Base-by-base conservation (phyloP, 345 rosid genomes). In the Rhodamnia argentea region DNA sequence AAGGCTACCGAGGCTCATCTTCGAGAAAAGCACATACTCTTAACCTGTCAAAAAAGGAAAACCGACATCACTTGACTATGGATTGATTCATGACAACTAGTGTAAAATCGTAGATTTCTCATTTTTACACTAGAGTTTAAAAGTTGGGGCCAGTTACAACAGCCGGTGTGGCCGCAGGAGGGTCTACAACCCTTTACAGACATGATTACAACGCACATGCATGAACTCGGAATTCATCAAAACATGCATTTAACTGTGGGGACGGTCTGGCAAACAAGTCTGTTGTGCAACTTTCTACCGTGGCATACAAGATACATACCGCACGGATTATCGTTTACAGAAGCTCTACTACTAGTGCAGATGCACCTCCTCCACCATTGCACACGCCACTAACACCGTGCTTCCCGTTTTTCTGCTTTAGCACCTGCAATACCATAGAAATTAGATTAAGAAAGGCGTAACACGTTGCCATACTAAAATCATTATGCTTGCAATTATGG, bases 301-400 rank as follows among this genome's bases (percentile, higher is more conserved):
- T 18, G 84, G 12, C 78, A 70, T 70, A 18, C 81, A 70, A 37
- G 23, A 37, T 70, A 70, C 81, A 0, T 70, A 70, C 81, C 81
- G 2, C 7, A 37, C 3, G 4, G 47, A 70, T 18, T 70, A 40
- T 70, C 40, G 47, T 88, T 90, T 89, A 95, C 32, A 94, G 84
- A 86, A 96, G 98, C 94, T 96, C 98, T 85, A 96, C 85, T 83
- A 96, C 95, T 32, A 98, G 92, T 24, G 98, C 95, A 6, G 99
- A 98, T 87, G 98, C 99, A 88, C 98, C 98, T 54, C 99, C 99
- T 75, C 98, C 98, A 22, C 99, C 99, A 29, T 98, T 98, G 96
- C 99, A 98, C 85, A 98, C 95, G 44, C 96, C 99, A 83, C 93
- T 98, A 64, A 96, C 97, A 52, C 99, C 99, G 14, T 92, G 92